Evolutionary conservation across 179 eudicot genomes (phyloP).

Genomic region (Drosera spatulata): DNA sequence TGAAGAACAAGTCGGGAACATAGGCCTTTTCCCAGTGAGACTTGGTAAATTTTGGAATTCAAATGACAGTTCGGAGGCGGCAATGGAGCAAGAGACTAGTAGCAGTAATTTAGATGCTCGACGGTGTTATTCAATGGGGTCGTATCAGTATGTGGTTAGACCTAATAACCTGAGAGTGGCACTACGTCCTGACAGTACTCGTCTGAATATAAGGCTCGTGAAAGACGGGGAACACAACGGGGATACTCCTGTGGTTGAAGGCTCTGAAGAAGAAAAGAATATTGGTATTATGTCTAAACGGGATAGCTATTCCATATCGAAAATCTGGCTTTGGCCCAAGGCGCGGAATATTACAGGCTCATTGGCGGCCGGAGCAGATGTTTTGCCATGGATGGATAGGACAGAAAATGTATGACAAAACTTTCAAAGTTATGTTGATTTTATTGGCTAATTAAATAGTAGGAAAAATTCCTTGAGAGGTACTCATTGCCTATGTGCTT

Average conservation of each 20-base stretch:
- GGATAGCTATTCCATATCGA: constrained; percentile 12
- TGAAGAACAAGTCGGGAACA: background rate
- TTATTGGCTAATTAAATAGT: too few species aligned
- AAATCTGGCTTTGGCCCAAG: constrained; percentile 14
- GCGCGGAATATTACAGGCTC: constrained; percentile 6
- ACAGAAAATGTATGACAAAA: constrained; percentile 6
- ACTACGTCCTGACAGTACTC: constrained; percentile 5
- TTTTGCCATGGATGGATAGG: constrained; percentile 4
- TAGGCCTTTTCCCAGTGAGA: constrained; percentile 6
- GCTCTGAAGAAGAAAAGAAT: constrained; percentile 5
- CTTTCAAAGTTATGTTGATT: too few species aligned
- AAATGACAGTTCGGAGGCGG: constrained; percentile 1
- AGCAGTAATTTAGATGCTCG: constrained; percentile 7
- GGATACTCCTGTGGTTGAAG: constrained; percentile 1
- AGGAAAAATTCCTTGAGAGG: too few species aligned
- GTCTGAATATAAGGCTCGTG: background rate
- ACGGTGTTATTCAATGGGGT: constrained; percentile 12
- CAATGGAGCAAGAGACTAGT: constrained; percentile 4
- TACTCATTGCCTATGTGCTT: too few species aligned
- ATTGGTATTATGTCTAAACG: constrained; percentile 6
- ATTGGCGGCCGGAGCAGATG: background rate
- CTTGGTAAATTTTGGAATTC: constrained; percentile 11
- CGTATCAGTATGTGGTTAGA: constrained; percentile 9
- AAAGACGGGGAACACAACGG: background rate
- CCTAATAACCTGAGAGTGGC: constrained; percentile 7